Percentiles rank a stretch among this genome's conserved stretches.
Evolutionary conservation across 164 flowering plant species (phyloP).

Genomic region (Sextonia rubra): DNA sequence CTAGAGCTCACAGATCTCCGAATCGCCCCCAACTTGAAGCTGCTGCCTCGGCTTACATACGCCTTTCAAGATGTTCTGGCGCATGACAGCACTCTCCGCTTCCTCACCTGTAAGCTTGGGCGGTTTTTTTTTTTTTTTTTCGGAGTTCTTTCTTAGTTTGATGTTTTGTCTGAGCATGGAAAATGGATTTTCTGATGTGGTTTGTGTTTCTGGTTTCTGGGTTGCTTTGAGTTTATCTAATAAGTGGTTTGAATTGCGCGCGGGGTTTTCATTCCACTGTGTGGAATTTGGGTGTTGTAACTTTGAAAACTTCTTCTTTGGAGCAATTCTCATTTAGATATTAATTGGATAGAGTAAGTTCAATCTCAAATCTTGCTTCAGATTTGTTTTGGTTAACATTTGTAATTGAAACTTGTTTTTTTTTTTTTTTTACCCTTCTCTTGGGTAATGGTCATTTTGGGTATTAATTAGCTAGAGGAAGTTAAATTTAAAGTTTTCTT

Average conservation of each 20-base stretch:
- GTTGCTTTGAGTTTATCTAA: neutral
- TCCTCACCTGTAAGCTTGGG: slow-evolving; percentile 71
- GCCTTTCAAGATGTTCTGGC: slow-evolving; percentile 73
- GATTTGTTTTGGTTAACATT: too few relatives aligned
- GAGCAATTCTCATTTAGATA: too few relatives aligned
- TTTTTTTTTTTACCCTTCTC: too few relatives aligned
- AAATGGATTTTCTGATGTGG: neutral
- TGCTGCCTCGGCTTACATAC: neutral
- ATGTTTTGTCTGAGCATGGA: neutral
- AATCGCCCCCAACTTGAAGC: neutral
- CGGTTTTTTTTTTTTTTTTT: neutral
- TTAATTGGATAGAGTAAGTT: too few relatives aligned
- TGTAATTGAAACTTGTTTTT: too few relatives aligned
- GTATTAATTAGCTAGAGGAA: too few relatives aligned
- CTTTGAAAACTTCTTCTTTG: too few relatives aligned
- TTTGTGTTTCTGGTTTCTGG: neutral
- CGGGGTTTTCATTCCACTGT: too few relatives aligned
- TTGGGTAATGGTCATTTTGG: too few relatives aligned
- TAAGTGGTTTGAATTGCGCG: neutral
- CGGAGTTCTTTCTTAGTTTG: neutral
- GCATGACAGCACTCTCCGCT: slow-evolving; percentile 71
- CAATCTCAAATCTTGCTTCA: too few relatives aligned
- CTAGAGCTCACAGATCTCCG: slow-evolving; percentile 5
- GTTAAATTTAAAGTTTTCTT: too few relatives aligned
- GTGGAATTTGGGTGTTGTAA: neutral